Percentiles rank a stretch among this genome's conserved stretches.
phyloP scores from a whole-genome alignment of 2,329 filamentous ascomycete genomes.

The Fusarium sp. region DNA sequence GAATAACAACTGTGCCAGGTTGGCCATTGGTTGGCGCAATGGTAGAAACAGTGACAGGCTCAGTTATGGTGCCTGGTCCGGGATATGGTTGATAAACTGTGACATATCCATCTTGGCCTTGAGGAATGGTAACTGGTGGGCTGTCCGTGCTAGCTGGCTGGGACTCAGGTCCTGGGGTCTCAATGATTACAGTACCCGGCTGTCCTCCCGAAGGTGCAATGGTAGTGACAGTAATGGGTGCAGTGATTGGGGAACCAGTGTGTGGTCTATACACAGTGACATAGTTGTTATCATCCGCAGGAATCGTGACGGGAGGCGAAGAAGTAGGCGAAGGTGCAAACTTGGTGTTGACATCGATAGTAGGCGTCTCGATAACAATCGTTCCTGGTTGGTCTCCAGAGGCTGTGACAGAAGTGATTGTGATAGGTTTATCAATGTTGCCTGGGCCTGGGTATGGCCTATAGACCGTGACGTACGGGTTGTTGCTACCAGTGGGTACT shows the following conservation, averaged over 20 bases:
- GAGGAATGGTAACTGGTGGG: constrained; percentile 26
- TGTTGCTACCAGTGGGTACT: constrained; percentile 16
- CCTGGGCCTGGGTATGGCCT: constrained; percentile 32
- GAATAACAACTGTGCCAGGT: constrained; percentile 33
- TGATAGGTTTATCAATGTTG: constrained; percentile 30
- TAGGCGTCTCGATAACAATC: constrained; percentile 35
- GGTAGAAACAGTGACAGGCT: constrained; percentile 26
- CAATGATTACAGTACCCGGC: constrained; percentile 34
- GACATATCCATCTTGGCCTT: constrained; percentile 30
- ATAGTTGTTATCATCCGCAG: constrained; percentile 8
- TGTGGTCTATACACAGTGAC: constrained; percentile 34
- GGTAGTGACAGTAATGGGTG: constrained; percentile 34
- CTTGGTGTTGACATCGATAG: constrained; percentile 24
- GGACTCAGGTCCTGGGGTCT: constrained; percentile 23
- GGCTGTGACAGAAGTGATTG: constrained; percentile 27
- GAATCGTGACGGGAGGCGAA: constrained; percentile 8
- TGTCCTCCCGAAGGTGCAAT: constrained; percentile 35
- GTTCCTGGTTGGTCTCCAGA: constrained; percentile 28
- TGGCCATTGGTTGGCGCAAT: constrained; percentile 23
- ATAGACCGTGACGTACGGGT: constrained; percentile 34
- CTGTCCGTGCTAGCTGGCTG: constrained; percentile 2
- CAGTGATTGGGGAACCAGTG: constrained; percentile 25
- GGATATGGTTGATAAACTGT: constrained; percentile 30
- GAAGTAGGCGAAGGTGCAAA: constrained; percentile 16
- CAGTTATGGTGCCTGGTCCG: constrained; percentile 26